Evolutionary conservation across 106 monocot genomes (phyloP).

Genomic region (Allium fistulosum): DNA sequence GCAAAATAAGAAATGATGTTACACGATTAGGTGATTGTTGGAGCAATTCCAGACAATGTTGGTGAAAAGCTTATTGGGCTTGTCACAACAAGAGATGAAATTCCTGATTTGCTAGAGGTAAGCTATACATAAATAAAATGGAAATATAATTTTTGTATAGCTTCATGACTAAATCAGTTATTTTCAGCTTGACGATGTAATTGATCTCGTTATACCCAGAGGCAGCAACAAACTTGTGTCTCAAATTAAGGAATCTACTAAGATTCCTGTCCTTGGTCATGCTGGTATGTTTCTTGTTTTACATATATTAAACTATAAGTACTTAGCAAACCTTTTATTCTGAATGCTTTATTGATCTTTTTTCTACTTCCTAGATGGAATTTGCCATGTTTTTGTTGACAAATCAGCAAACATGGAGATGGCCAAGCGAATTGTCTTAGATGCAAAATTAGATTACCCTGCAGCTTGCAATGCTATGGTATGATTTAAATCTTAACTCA

Average conservation of each 20-base stretch:
- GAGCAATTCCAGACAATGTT: conserved; percentile 57
- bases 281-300: conserved; percentile 39
- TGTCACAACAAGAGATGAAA: conserved; percentile 89
- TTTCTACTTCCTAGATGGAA: conserved; percentile 55
- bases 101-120: conserved; percentile 85
- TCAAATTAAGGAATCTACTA: conserved; percentile 81
- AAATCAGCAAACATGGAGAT: conserved; percentile 76
- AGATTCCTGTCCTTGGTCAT: conserved; percentile 93
- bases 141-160: background rate
- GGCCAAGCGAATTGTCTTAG: conserved; percentile 74
- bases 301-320: background rate
- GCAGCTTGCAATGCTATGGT: conserved; percentile 98
- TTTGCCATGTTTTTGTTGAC: conserved; percentile 94
- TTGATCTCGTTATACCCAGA: conserved; percentile 93
- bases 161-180: background rate
- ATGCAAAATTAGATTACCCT: conserved; percentile 93
- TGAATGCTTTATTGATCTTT: background rate
- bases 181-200: conserved; percentile 93
- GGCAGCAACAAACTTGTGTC: conserved; percentile 86
- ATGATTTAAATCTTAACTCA: conserved; percentile 3
- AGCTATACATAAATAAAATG: background rate
- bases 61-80: conserved; percentile 75
- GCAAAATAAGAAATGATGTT: background rate
- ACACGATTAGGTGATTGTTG: conserved; percentile 52
- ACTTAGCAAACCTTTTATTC: background rate